Conservation (phyloP, 2,329 filamentous ascomycete species). For the Pseudocercospora macadamiae region DNA sequence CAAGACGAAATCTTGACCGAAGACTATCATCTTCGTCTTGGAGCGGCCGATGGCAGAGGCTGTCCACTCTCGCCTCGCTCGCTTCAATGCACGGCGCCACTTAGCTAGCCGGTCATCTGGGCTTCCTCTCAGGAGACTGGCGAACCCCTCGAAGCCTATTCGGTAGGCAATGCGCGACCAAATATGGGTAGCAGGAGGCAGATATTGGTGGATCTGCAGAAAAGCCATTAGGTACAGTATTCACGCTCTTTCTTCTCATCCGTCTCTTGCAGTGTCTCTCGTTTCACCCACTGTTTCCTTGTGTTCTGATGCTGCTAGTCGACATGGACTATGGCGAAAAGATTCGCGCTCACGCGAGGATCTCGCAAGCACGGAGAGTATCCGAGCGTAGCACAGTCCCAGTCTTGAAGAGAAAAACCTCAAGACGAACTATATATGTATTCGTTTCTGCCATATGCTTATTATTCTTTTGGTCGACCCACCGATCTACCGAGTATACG, state of each 20-base stretch:
- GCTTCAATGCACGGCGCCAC: too few species aligned
- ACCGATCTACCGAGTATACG: background rate
- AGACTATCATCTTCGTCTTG: too few species aligned
- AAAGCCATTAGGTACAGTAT: background rate
- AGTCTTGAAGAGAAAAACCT: background rate
- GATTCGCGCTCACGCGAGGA: constrained; percentile 2
- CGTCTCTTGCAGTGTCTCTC: background rate
- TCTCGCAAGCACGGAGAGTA: background rate
- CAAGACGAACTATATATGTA: background rate
- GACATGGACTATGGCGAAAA: constrained; percentile 8
- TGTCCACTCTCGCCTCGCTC: background rate
- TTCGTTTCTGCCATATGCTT: constrained; percentile 1
- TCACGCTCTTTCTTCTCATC: background rate
- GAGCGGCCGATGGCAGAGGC: too few species aligned
- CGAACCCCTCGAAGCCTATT: constrained; percentile 5
- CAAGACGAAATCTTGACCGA: background rate
- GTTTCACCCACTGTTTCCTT: background rate
- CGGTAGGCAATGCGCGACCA: background rate
- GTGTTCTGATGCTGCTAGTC: background rate
- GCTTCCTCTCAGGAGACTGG: constrained; percentile 3
- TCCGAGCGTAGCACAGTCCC: background rate
- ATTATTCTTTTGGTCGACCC: background rate
- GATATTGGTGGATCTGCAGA: background rate
- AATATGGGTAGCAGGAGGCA: background rate
- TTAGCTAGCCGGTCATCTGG: background rate